Evolutionary conservation across 1,139 yeast species (phyloP).

Genomic region (Komagataea norvegica): DNA sequence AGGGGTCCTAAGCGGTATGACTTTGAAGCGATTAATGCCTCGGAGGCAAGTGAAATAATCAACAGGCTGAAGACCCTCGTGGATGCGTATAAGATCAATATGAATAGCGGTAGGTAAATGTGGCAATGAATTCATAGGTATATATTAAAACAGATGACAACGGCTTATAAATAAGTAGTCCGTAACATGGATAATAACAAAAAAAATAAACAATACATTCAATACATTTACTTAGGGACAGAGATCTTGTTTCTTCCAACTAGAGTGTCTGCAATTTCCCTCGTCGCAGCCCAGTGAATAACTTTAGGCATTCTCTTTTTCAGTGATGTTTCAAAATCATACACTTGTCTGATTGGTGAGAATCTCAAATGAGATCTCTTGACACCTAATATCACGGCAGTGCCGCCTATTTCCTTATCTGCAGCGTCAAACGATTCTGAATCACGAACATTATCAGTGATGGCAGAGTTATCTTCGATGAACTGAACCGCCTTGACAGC

Average conservation of each 20-base stretch:
- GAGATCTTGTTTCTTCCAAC: conserved; percentile 57
- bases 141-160: no score
- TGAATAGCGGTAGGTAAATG: neutral
- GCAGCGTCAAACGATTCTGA: conserved; percentile 28
- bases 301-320: conserved; percentile 81
- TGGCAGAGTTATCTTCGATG: conserved; percentile 45
- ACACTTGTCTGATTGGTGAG: conserved; percentile 67
- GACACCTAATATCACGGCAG: conserved; percentile 87
- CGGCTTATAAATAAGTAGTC: neutral
- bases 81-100: conserved; percentile 44
- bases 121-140: neutral
- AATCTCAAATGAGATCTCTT: conserved; percentile 73
- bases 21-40: conserved; percentile 64
- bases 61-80: conserved; percentile 53
- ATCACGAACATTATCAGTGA: conserved; percentile 28
- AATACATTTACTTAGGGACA: conserved; percentile 1
- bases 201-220: neutral
- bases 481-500: conserved; percentile 67
- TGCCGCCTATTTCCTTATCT: conserved; percentile 38
- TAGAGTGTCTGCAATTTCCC: conserved; percentile 78
- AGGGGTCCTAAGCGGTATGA: conserved; percentile 75
- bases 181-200: neutral
- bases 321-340: conserved; percentile 81
- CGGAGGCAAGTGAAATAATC: conserved; percentile 72
- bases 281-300: conserved; percentile 73